Percentiles rank a stretch among this genome's conserved stretches.
Evolutionary conservation across 208 protist genomes (phyloP).

Genomic region (Acanthamoeba sp.): DNA sequence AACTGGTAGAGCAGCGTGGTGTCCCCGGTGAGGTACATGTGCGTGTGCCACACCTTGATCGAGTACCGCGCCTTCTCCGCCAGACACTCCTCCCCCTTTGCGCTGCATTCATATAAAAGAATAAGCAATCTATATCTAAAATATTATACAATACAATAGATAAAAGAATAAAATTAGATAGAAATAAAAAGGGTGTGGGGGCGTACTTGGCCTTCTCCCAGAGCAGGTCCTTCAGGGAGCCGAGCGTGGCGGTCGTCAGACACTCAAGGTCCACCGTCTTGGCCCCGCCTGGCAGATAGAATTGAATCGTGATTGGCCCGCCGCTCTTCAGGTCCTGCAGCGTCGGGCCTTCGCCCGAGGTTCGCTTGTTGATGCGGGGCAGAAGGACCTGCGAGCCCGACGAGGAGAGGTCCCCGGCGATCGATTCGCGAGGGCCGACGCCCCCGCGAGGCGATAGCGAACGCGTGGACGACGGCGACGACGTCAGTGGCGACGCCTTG

Average conservation of each 20-base stretch:
- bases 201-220: not conserved
- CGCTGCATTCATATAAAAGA: not conserved
- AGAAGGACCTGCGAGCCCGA: not conserved
- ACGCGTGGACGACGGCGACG: not conserved
- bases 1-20: constrained; percentile 56
- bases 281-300: not conserved
- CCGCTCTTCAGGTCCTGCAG: constrained; percentile 20
- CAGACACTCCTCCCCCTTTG: not conserved
- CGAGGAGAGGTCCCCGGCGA: not conserved
- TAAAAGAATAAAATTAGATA: too few relatives aligned
- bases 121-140: too few relatives aligned
- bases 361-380: not conserved
- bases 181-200: too few relatives aligned
- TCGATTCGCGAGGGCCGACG: not conserved
- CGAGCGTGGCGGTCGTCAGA: not conserved
- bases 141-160: too few relatives aligned
- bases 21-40: constrained; percentile 63
- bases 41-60: constrained; percentile 67
- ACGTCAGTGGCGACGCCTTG: not conserved
- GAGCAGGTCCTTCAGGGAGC: not conserved
- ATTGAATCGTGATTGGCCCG: constrained; percentile 4
- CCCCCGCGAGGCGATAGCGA: not conserved
- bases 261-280: not conserved
- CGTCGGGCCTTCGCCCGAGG: not conserved
- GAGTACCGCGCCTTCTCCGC: constrained; percentile 39